A percentile compares a stretch with the other conserved stretches of the same genome.
These are phyloP conservation scores for Stromatinia cepivora DNA, from an alignment of 2,329 filamentous ascomycete species.

Conservation along the genomic window DNA sequence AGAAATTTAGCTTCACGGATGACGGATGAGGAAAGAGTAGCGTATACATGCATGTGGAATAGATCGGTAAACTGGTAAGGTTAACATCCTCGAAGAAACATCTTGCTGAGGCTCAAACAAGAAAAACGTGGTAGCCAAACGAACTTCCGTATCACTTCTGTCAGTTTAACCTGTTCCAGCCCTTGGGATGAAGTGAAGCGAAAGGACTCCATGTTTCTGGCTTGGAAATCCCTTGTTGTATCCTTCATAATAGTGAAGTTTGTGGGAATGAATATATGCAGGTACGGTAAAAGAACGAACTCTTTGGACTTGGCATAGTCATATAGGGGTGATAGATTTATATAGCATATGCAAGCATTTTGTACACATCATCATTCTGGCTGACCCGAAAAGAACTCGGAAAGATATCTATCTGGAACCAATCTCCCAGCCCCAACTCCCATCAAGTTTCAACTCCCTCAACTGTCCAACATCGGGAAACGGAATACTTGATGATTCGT, in stretches of 20 bases:
- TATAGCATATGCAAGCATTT: not conserved
- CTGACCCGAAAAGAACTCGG: not conserved
- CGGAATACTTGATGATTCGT: not conserved
- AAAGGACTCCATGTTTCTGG: not conserved
- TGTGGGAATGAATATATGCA: not conserved
- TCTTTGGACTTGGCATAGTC: not conserved
- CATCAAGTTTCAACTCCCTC: slow-evolving; percentile 1
- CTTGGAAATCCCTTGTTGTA: not conserved
- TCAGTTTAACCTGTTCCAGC: not conserved
- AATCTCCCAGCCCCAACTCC: not conserved
- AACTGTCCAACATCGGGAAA: not conserved
- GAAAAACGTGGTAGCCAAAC: slow-evolving; percentile 13
- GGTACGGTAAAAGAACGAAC: not conserved
- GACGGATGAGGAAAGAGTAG: slow-evolving; percentile 8
- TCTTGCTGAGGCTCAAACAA: slow-evolving; percentile 14
- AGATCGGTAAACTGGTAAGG: not conserved
- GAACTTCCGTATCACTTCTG: not conserved
- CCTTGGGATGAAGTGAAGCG: not conserved
- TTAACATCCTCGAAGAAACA: slow-evolving; percentile 25
- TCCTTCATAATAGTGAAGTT: not conserved
- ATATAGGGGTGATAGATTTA: not conserved
- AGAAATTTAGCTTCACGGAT: slow-evolving; percentile 8
- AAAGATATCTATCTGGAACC: not conserved
- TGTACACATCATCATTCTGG: not conserved
- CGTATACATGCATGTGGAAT: not conserved